Conservation (phyloP, 306 rosid species). For the Castanea mollissima region DNA sequence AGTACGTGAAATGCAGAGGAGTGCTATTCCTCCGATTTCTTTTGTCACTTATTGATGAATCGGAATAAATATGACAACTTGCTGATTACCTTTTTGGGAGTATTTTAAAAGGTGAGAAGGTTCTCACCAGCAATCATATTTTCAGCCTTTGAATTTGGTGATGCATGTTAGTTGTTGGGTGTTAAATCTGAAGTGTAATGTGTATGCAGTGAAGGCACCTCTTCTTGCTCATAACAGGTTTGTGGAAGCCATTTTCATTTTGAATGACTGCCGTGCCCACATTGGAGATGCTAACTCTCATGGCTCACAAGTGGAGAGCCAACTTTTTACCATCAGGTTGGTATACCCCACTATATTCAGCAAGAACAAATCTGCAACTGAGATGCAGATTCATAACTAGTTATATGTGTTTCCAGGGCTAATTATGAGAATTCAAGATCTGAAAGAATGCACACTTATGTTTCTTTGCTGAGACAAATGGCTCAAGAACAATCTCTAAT, state of each 20-base stretch:
- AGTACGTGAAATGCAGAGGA: slow-evolving; percentile 98
- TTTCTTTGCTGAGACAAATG: slow-evolving; percentile 88
- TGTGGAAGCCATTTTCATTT: slow-evolving; percentile 84
- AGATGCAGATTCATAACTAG: slow-evolving; percentile 2
- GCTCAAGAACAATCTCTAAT: slow-evolving; percentile 26
- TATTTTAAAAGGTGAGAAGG: slow-evolving; percentile 74
- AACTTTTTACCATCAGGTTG: slow-evolving; percentile 30
- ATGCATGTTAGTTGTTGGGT: not conserved
- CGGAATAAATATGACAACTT: slow-evolving; percentile 79
- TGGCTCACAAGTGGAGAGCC: slow-evolving; percentile 53
- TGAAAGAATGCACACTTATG: slow-evolving; percentile 82
- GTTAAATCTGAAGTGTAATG: slow-evolving; percentile 17
- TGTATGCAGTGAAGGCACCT: slow-evolving; percentile 77
- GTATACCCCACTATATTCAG: slow-evolving; percentile 25
- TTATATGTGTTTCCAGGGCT: slow-evolving; percentile 51
- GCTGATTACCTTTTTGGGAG: slow-evolving; percentile 75
- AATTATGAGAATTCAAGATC: slow-evolving; percentile 71
- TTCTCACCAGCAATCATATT: slow-evolving; percentile 20
- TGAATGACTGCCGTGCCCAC: slow-evolving; percentile 75
- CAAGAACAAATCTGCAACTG: slow-evolving; percentile 15
- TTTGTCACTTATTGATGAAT: slow-evolving; percentile 87
- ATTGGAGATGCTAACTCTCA: slow-evolving; percentile 57
- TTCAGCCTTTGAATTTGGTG: slow-evolving; percentile 18
- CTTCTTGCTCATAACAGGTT: slow-evolving; percentile 91
- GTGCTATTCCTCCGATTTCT: slow-evolving; percentile 92